These are phyloP conservation scores for Coniochaeta hoffmannii DNA, from an alignment of 2,329 filamentous ascomycete species.

Conservation along the genomic window DNA sequence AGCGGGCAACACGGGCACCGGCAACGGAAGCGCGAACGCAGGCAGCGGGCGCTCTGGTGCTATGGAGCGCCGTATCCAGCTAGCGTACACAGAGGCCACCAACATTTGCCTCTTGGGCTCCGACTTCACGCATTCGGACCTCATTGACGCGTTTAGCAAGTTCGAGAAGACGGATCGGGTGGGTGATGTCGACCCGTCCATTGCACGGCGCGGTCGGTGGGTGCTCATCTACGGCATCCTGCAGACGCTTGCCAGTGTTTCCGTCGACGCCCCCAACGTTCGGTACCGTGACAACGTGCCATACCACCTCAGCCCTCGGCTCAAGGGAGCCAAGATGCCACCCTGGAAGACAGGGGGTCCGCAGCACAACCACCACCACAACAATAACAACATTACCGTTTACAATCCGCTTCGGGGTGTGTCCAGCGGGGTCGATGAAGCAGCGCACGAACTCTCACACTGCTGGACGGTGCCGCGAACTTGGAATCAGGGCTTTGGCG, in stretches of 20 bases:
- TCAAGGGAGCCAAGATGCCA: conserved; percentile 42
- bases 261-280: conserved; percentile 47
- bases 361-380: conserved; percentile 8
- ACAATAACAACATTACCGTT: conserved; percentile 9
- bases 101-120: conserved; percentile 50
- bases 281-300: conserved; percentile 43
- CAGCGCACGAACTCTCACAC: conserved; percentile 41
- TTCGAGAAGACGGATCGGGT: conserved; percentile 49
- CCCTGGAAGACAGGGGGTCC: conserved; percentile 40
- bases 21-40: conserved; percentile 13
- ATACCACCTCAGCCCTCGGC: conserved; percentile 49
- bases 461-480: conserved; percentile 40
- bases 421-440: conserved; percentile 21
- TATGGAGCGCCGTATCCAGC: conserved; percentile 41
- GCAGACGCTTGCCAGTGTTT: conserved; percentile 51
- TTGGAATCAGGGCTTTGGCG: conserved; percentile 22
- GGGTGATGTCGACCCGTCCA: conserved; percentile 43
- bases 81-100: conserved; percentile 53
- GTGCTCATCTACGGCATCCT: conserved; percentile 52
- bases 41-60: conserved; percentile 15
- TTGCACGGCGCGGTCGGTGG: conserved; percentile 53
- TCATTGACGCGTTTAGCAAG: conserved; percentile 47
- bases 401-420: too few relatives aligned
- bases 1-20: conserved; percentile 9
- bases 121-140: conserved; percentile 42